phyloP scores from a whole-genome alignment of 192 early-diverging fungal genomes.

The Coemansia sp. region DNA sequence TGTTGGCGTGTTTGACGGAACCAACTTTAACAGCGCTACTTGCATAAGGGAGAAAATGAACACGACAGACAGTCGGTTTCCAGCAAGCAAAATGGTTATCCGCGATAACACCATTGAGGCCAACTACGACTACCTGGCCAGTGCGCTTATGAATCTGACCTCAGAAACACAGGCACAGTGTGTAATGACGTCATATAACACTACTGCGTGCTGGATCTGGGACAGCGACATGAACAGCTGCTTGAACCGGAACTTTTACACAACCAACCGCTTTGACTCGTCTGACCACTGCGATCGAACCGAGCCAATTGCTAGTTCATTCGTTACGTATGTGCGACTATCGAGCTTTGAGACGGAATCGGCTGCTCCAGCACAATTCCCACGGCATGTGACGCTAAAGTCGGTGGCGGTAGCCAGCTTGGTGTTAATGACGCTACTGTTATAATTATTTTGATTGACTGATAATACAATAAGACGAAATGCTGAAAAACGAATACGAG shows the following conservation, averaged over 20 bases:
- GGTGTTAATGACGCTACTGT: constrained; percentile 7
- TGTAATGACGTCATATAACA: constrained; percentile 34
- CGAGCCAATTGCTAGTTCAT: constrained; percentile 17
- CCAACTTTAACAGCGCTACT: constrained; percentile 45
- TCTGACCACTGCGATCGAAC: constrained; percentile 29
- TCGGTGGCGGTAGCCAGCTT: constrained; percentile 10
- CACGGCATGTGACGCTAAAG: constrained; percentile 9
- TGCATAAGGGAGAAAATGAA: constrained; percentile 23
- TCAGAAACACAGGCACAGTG: constrained; percentile 44
- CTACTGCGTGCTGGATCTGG: constrained; percentile 49
- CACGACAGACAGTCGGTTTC: constrained; percentile 8
- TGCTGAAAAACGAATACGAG: background rate
- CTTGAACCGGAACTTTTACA: constrained; percentile 18
- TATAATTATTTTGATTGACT: constrained; percentile 1
- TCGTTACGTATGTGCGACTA: constrained; percentile 28
- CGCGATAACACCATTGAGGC: constrained; percentile 30
- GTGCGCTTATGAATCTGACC: constrained; percentile 29
- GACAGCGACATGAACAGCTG: constrained; percentile 19
- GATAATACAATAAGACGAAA: constrained; percentile 1
- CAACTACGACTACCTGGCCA: constrained; percentile 22
- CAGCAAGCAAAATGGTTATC: constrained; percentile 25
- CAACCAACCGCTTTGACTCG: constrained; percentile 1
- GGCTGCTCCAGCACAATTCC: background rate
- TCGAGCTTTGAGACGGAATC: constrained; percentile 16
- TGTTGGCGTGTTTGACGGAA: constrained; percentile 46